Evolutionary conservation across 257 asterid species (phyloP), one percentile per base, ranked within the genome.

Genomic region (Solanum rostratum): DNA sequence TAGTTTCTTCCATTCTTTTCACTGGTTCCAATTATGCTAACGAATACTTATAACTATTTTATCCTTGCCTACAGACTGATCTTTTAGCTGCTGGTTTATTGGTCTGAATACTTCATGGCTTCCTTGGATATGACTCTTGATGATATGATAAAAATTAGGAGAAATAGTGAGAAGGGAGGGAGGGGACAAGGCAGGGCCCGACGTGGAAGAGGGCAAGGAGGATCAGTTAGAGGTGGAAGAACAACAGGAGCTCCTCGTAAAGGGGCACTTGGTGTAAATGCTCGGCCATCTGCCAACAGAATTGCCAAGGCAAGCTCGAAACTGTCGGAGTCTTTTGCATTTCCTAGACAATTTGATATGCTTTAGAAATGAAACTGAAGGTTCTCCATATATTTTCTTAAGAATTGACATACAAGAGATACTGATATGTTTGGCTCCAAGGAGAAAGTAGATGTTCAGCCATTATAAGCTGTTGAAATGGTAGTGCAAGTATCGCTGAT

Each of bases 271-370:
- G 97, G 98, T 69, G 92, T 94, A 55, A 92, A 92, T 89, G 74
- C 91, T 83, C 93, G 95, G 22, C 89, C 92, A 10, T 92, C 98
- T 62, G 88, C 97, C 71, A 89, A 84, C 83, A 81, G 92, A 24
- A 94, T 95, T 90, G 93, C 97, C 91, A 97, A 97, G 99, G 99
- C 99, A 97, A 97, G 99, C 98, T 88, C 92, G 59, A 92, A 89
- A 87, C 89, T 46, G 86, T 78, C 89, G 95, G 95, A 90, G 90
- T 90, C 91, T 88, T 89, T 85, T 91, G 88, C 92, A 91, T 90
- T 91, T 86, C 89, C 85, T 93, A 85, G 92, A 89, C 90, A 82
- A 85, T 86, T 88, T 90, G 91, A 88, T 90, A 84, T 88, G 89
- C 89, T 87, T 84, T 91, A 84, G 86, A 83, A 88, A 85, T 49